Evolutionary conservation across 1,139 yeast genomes (phyloP), one percentile per base, ranked within the genome.

Genomic region (Debaryomyces fabryi): DNA sequence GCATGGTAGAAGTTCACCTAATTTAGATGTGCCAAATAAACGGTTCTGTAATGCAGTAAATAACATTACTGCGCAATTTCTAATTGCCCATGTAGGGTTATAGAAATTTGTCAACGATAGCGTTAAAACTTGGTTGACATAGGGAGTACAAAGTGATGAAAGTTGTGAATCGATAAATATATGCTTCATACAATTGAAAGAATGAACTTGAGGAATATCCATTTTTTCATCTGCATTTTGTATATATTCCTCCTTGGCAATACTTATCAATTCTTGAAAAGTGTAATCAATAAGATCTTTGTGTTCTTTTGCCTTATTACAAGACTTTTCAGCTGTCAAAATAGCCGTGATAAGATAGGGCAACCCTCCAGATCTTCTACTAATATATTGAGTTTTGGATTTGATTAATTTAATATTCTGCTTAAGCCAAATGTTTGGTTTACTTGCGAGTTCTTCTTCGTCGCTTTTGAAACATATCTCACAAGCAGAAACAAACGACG

Each of bases 1-100:
- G 24, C 62, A 58, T 1, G 71, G 56, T n/a, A 58, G 40, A 8
- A 51, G 49, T 12, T 54, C 59, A 6, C 69, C 64, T 9, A 68
- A 59, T 43, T 70, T 71, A 34, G 76, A 75, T 12, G 83, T 80
- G 3, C 96, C 96, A 67, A 92, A 91, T 4, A 93, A 61, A 52
- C 95, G 78, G 51, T 85, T 85, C 59, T 88, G 93, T 39, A 92
- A 65, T 0, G 96, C 83, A 1, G 96, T 86, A 63, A 91, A 93
- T 37, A 93, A 74, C 98, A 93, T 93, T 25, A 92, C 87, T 0
- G 96, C 90, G 65, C 97, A 89, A 64, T 93, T 93, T 58, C 97
- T 76, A 29, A 93, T 78, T 0, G 96, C 84, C 98, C 98, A 92
- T 29, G 83, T 74, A 0, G 76, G 70, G 3, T 88, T 82, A 1